phyloP scores from a whole-genome alignment of 257 asterid genomes.

The Solanum tarapatanum region DNA sequence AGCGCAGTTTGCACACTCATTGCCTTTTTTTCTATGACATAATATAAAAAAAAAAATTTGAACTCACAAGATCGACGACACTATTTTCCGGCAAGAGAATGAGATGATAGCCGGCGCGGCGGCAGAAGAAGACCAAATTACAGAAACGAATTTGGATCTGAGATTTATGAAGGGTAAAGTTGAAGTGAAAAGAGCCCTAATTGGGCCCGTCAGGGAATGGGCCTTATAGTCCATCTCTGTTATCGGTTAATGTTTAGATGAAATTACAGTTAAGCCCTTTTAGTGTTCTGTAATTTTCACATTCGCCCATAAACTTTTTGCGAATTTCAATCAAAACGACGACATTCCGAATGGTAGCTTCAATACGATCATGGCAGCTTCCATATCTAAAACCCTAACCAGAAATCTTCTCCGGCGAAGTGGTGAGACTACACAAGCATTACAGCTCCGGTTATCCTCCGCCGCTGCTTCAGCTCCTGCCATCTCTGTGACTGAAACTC shows the following conservation, averaged over 20 bases:
- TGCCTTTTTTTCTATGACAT: no score
- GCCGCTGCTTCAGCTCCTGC: constrained; percentile 37
- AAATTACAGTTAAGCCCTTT: neutral
- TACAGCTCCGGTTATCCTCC: constrained; percentile 17
- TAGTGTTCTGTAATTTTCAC: neutral
- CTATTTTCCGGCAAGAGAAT: no score
- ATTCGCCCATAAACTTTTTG: neutral
- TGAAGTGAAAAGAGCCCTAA: no score
- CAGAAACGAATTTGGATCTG: no score
- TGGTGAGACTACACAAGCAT: constrained; percentile 9
- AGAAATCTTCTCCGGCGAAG: constrained; percentile 34
- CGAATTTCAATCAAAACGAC: neutral
- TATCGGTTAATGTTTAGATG: no score
- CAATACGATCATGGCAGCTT: constrained; percentile 26
- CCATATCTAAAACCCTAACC: constrained; percentile 33
- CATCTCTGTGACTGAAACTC: constrained; percentile 18
- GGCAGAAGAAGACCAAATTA: no score
- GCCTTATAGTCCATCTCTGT: neutral
- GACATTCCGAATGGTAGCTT: constrained; percentile 11
- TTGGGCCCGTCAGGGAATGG: neutral
- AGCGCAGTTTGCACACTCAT: no score
- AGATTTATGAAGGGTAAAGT: no score
- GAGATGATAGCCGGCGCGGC: no score
- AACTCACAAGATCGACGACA: neutral
- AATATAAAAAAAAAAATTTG: neutral